These are phyloP conservation scores for Nigrospora sphaerica DNA, from an alignment of 2,329 filamentous ascomycete genomes.

Conservation along the genomic window DNA sequence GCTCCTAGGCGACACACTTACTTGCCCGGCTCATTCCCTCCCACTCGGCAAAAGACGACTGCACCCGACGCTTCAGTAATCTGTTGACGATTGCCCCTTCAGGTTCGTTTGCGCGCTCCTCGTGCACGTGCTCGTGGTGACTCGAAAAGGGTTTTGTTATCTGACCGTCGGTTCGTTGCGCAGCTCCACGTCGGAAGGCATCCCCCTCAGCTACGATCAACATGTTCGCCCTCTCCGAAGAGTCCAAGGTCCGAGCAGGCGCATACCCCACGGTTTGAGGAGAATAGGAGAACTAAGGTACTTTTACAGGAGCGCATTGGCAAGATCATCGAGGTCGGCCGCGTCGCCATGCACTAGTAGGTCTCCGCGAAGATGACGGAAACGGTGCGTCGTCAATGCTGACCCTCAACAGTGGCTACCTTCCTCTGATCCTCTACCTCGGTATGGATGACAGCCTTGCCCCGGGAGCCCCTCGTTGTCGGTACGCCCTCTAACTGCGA, in stretches of 20 bases:
- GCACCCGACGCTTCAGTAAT: background rate
- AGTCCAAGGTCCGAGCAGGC: constrained; percentile 72
- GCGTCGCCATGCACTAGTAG: constrained; percentile 93
- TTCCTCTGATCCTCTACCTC: constrained; percentile 93
- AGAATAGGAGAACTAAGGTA: constrained; percentile 4
- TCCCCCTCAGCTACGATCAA: constrained; percentile 11
- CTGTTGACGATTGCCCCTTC: background rate
- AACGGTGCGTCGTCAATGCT: constrained; percentile 16
- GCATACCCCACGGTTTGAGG: background rate
- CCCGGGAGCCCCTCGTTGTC: background rate
- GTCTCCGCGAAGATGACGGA: constrained; percentile 20
- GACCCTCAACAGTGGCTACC: constrained; percentile 66
- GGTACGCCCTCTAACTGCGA: background rate
- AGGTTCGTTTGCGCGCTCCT: background rate
- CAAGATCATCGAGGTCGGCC: constrained; percentile 90
- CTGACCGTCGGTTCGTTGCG: background rate
- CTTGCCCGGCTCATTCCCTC: background rate
- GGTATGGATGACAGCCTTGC: constrained; percentile 58
- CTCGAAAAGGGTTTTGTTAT: constrained; percentile 1
- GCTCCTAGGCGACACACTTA: no score
- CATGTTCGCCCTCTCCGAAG: constrained; percentile 76
- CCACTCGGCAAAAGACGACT: no score
- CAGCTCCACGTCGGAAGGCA: no score
- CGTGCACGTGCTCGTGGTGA: no score
- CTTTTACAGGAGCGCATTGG: constrained; percentile 81